These are phyloP conservation scores for Candida nonsorbophila DNA, from an alignment of 805 yeast species.

Conservation along the genomic window DNA sequence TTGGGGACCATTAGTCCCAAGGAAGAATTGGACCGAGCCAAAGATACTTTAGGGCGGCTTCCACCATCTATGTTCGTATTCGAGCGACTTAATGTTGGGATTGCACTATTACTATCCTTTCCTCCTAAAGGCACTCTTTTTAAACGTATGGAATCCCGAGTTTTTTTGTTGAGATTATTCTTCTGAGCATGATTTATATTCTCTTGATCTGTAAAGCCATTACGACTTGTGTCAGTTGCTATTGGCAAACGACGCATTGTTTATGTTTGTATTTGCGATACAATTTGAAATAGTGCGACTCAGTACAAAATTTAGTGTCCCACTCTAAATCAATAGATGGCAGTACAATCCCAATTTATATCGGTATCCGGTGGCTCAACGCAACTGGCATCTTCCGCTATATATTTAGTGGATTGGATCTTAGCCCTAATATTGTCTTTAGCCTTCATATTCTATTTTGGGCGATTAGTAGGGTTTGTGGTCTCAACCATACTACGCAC, in stretches of 20 bases:
- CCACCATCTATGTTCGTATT: slow-evolving; percentile 14
- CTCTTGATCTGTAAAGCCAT: slow-evolving; percentile 4
- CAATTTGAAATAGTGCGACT: neutral
- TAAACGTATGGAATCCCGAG: too few species aligned
- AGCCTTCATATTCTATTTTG: slow-evolving; percentile 69
- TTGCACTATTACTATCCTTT: slow-evolving; percentile 26
- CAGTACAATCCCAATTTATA: slow-evolving; percentile 19
- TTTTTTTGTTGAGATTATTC: slow-evolving; percentile 1
- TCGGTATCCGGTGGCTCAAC: slow-evolving; percentile 17
- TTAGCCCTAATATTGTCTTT: slow-evolving; percentile 57
- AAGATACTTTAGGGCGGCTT: slow-evolving; percentile 15
- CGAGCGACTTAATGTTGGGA: slow-evolving; percentile 26
- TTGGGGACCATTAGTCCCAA: slow-evolving; percentile 30
- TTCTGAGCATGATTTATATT: slow-evolving; percentile 1
- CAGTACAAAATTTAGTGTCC: neutral
- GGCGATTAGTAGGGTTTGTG: slow-evolving; percentile 60
- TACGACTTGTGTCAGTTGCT: neutral
- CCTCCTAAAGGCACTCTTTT: slow-evolving; percentile 37
- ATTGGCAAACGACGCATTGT: too few species aligned
- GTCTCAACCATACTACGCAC: slow-evolving; percentile 48
- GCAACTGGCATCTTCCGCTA: slow-evolving; percentile 40
- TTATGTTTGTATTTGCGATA: neutral
- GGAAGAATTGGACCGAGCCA: slow-evolving; percentile 31
- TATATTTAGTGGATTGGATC: slow-evolving; percentile 81
- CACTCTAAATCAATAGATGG: slow-evolving; percentile 12